Evolutionary conservation across 2,329 filamentous ascomycete genomes (phyloP), one percentile per base, ranked within the genome.

Genomic region (Claviceps humidiphila): DNA sequence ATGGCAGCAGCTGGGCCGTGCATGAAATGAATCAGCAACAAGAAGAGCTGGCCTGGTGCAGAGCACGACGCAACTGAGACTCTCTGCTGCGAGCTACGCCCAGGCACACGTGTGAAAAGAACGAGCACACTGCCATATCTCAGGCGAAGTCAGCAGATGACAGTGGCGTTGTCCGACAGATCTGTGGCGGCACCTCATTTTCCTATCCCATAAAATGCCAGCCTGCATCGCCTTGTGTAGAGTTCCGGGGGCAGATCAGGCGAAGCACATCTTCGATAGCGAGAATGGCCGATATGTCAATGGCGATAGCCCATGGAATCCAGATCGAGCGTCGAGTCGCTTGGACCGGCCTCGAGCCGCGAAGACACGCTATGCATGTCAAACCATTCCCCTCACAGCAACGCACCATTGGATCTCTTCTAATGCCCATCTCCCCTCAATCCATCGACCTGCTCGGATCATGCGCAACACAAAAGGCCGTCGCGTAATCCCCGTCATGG

Each of bases 401-500:
- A 34, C 3, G 30, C 30, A 34, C 9, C 30, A 34, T 34, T 34
- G 2, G 0, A 11, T 34, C 30, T 34, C 38, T n/a, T n/a, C 38
- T n/a, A 2, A n/a, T 40, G 14, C 38, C 13, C 14, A n/a, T 17
- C 42, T 22, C 11, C 1, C 20, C 30, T n/a, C 34, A 20, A 14
- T 16, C 38, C 37, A 6, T 40, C 20, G 26, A 22, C n/a, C 8
- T 17, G 16, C 46, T 13, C 34, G 37, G 9, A 34, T 58, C 55
- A 49, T 59, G 48, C n/a, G 77, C 80, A 38, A 88, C 57, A 57
- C 83, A 86, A 1, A 84, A 74, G 6, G 85, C 85, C 20, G 77
- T 82, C 9, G 89, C 89, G 68, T 89, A 95, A 7, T 88, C 84
- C 2, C 80, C 83, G 66, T 96, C 90, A 64, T 96, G 90, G 61